Conservation (phyloP, 2,329 filamentous ascomycete species). For the Cadophora luteo-olivacea region DNA sequence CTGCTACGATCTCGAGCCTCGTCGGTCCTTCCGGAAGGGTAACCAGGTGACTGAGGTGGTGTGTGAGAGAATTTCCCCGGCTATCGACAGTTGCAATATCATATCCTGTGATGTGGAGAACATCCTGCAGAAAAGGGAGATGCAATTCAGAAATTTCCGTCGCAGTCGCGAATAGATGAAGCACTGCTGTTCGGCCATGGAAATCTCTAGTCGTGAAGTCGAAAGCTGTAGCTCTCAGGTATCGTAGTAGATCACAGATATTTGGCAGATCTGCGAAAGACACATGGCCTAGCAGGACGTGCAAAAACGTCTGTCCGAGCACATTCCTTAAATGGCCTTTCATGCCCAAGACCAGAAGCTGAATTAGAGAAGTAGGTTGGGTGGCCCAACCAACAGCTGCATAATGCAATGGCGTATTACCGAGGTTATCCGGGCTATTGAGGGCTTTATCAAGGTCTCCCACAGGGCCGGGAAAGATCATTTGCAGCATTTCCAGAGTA, state of each 20-base stretch:
- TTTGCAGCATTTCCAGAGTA: too few species aligned
- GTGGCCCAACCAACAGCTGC: background rate
- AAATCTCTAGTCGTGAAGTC: background rate
- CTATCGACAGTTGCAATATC: too few species aligned
- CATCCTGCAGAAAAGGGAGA: background rate
- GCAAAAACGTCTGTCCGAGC: background rate
- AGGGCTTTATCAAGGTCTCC: too few species aligned
- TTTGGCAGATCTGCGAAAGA: background rate
- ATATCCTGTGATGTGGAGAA: background rate
- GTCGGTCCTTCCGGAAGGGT: too few species aligned
- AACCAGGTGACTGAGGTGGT: too few species aligned
- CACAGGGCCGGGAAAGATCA: too few species aligned
- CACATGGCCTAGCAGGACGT: background rate
- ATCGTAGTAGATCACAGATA: background rate
- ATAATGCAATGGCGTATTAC: background rate
- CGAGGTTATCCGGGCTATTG: background rate
- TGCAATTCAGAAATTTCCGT: background rate
- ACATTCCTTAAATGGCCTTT: background rate
- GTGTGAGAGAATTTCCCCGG: too few species aligned
- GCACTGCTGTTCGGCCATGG: background rate
- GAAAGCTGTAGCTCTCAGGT: background rate
- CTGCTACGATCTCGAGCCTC: background rate
- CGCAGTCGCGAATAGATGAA: background rate
- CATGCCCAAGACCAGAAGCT: too few species aligned
- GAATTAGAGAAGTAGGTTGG: too few species aligned